phyloP scores from a whole-genome alignment of 768 basidiomycete species.

The Termitomyces sp. region DNA sequence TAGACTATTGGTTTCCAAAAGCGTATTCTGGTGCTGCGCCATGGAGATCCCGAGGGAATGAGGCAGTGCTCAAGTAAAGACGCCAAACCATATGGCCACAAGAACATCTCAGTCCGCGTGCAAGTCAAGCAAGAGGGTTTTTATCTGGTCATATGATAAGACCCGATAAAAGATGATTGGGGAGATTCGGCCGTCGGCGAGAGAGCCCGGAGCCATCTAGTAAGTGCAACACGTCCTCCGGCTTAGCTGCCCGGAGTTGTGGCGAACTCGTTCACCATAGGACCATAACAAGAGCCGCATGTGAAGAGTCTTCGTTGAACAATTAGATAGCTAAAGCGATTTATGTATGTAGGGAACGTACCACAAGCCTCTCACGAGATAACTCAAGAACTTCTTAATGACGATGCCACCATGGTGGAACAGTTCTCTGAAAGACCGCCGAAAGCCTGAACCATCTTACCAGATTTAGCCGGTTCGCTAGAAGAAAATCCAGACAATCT shows the following conservation, averaged over 20 bases:
- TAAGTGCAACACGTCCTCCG: not conserved
- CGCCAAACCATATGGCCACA: slow-evolving; percentile 8
- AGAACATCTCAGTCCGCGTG: slow-evolving; percentile 7
- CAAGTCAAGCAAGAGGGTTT: slow-evolving; percentile 7
- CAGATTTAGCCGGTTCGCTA: slow-evolving; percentile 12
- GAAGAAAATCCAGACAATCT: slow-evolving; percentile 8
- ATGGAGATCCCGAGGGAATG: slow-evolving; percentile 14
- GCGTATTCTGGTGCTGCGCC: not conserved
- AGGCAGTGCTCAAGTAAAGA: slow-evolving; percentile 3
- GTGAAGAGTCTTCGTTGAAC: not conserved
- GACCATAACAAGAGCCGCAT: not conserved
- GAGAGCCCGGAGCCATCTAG: not conserved
- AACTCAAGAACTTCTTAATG: slow-evolving; percentile 13
- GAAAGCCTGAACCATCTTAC: slow-evolving; percentile 15
- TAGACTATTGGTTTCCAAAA: slow-evolving; percentile 4
- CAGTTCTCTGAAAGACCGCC: slow-evolving; percentile 11
- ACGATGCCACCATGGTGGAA: slow-evolving; percentile 5
- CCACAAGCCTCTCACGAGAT: slow-evolving; percentile 14
- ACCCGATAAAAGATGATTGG: not conserved
- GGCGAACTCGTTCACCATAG: slow-evolving; percentile 4
- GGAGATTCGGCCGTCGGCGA: slow-evolving; percentile 10
- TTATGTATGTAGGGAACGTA: not conserved
- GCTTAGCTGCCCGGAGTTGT: slow-evolving; percentile 6
- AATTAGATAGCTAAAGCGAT: slow-evolving; percentile 2
- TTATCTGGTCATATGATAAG: slow-evolving; percentile 15